These are phyloP conservation scores for Xanthoceras sorbifolium DNA, from an alignment of 345 rosid species.

Conservation along the genomic window DNA sequence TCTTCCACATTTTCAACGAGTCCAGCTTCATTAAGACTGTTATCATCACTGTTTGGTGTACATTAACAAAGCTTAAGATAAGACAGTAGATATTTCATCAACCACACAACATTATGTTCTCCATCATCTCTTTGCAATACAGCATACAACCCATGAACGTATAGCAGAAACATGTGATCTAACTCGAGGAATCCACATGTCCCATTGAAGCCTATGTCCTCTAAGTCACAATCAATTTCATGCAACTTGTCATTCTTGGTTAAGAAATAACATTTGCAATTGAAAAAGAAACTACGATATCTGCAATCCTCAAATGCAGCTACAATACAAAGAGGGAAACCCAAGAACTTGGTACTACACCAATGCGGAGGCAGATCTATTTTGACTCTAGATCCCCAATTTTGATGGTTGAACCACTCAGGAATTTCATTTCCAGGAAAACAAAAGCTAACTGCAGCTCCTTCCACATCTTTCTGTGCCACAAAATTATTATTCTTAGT, in stretches of 20 bases:
- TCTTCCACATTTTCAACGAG: not conserved
- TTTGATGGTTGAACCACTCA: conserved; percentile 10
- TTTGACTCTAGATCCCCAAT: not conserved
- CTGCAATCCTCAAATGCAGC: not conserved
- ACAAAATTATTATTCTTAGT: not conserved
- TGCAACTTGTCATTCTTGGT: not conserved
- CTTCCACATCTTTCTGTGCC: not conserved
- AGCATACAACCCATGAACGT: not conserved
- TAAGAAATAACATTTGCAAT: not conserved
- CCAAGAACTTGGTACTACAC: not conserved
- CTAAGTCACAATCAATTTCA: not conserved
- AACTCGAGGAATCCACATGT: not conserved
- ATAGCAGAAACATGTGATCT: conserved; percentile 12
- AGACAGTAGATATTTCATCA: too few relatives aligned
- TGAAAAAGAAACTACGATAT: not conserved
- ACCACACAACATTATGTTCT: not conserved
- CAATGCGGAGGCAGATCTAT: conserved; percentile 2
- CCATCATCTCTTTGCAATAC: not conserved
- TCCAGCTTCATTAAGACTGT: not conserved
- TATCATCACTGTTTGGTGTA: not conserved
- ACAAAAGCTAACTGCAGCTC: not conserved
- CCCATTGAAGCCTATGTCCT: too few relatives aligned
- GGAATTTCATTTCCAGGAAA: conserved; percentile 8
- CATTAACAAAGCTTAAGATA: too few relatives aligned
- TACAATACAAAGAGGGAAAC: not conserved